Conservation (phyloP, 257 asterid genomes). For the Solanum dulcamara region DNA sequence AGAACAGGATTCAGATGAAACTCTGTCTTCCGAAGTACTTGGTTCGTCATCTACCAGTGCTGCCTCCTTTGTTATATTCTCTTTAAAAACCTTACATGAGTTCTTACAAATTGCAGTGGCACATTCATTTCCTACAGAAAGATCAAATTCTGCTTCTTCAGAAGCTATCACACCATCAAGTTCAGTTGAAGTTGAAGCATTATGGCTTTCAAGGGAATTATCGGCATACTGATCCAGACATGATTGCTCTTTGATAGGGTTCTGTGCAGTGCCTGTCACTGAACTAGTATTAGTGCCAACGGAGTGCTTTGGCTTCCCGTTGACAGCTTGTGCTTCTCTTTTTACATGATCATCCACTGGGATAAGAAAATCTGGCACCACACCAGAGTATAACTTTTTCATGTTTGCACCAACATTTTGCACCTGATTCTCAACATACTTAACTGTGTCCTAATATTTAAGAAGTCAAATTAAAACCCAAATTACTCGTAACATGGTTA, state of each 20-base stretch:
- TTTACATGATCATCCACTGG: conserved; percentile 7
- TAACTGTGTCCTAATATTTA: conserved; percentile 33
- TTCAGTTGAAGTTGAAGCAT: neutral
- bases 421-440: conserved; percentile 51
- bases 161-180: conserved; percentile 2
- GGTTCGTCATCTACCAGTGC: neutral
- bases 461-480: neutral
- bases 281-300: neutral
- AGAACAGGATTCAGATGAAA: neutral
- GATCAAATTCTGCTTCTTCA: conserved; percentile 8
- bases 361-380: conserved; percentile 39
- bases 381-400: conserved; percentile 38
- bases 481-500: neutral
- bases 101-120: conserved; percentile 1
- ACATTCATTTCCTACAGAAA: conserved; percentile 5
- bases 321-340: conserved; percentile 1
- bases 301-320: conserved; percentile 4
- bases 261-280: neutral
- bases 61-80: conserved; percentile 4
- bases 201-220: neutral
- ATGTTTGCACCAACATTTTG: conserved; percentile 49
- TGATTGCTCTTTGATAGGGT: conserved; percentile 6
- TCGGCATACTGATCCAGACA: conserved; percentile 7
- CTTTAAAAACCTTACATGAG: conserved; percentile 1
- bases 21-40: neutral